Percentiles rank a stretch among this genome's conserved stretches.
These are phyloP conservation scores for Trichoderma lentiforme DNA, from an alignment of 2,329 filamentous ascomycete genomes.

Conservation along the genomic window DNA sequence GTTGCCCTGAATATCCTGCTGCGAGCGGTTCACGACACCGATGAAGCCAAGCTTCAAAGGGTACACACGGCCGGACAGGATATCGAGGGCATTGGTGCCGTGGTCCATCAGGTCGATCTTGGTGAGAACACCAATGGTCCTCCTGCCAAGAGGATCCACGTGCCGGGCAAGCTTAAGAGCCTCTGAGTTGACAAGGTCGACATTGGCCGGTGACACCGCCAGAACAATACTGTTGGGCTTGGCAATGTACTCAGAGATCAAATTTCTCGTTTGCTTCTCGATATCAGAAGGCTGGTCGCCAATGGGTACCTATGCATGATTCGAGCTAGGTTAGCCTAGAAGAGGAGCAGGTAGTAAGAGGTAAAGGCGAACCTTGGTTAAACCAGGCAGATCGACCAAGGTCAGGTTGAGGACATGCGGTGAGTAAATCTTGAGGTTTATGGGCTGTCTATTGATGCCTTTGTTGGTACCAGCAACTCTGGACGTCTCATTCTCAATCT, in stretches of 20 bases:
- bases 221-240: constrained; percentile 98
- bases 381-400: constrained; percentile 87
- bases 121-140: constrained; percentile 94
- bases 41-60: constrained; percentile 97
- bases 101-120: constrained; percentile 99
- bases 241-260: constrained; percentile 97
- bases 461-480: constrained; percentile 93
- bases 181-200: constrained; percentile 97
- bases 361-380: constrained; percentile 71
- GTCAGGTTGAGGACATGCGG: constrained; percentile 95
- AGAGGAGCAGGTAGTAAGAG: not conserved
- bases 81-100: constrained; percentile 95
- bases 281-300: constrained; percentile 97
- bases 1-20: constrained; percentile 95
- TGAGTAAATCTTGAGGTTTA: constrained; percentile 98
- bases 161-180: constrained; percentile 93
- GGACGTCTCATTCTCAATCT: constrained; percentile 95
- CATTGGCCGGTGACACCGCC: constrained; percentile 94
- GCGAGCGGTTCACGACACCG: constrained; percentile 94
- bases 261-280: constrained; percentile 94
- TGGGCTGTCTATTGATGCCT: constrained; percentile 94
- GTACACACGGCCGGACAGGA: constrained; percentile 94
- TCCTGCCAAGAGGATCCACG: constrained; percentile 89
- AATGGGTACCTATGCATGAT: constrained; percentile 70
- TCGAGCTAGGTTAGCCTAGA: constrained; percentile 19